Evolutionary conservation across 192 early-diverging fungal species (phyloP), one percentile per base, ranked within the genome.

Genomic region (Phlyctochytrium bullatum): DNA sequence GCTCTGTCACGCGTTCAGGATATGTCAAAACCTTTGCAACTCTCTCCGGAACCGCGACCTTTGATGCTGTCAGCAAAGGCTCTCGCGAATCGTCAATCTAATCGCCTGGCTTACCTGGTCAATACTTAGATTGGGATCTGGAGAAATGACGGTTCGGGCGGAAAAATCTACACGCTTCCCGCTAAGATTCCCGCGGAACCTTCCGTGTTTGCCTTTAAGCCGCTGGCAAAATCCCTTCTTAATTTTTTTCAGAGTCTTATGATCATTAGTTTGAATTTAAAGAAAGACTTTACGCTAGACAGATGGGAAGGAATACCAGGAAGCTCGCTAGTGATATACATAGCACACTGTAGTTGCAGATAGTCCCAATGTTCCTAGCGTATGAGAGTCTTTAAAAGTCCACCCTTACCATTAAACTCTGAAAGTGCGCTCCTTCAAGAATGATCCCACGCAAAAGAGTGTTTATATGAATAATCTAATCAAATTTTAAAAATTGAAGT

Each of bases 161-260:
- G 95, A 97, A 69, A 97, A 99, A 76, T 99, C 96, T 2, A 99
- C 97, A 75, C 97, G 94, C 84, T 99, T 99, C 63, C 97, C 97
- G 0, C 93, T 95, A 59, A 99, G 80, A 64, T 99, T 99, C 50
- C 97, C 97, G 68, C 97, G 90, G 84, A 99, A 97, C 58, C 97
- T 91, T 61, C 97, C 97, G 65, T 97, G 92, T 72, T 99, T 99
- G 51, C 97, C 97, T 83, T 99, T 99, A 60, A 99, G 76, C 33
- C 97, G 85, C 80, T 99, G 97, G 62, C 92, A 93, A 58, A 97
- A 89, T 61, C 97, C 97, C 60, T 82, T 80, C 62, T 87, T 87
- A 69, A 87, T 87, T 52, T 82, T 87, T 29, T 68, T 72, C 67
- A 87, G 57, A n/a, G 61, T 79, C 79, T 75, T 79, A 65, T 2